Base-by-base conservation (phyloP, 2,329 filamentous ascomycete genomes). In the Thielaviopsis populi region DNA sequence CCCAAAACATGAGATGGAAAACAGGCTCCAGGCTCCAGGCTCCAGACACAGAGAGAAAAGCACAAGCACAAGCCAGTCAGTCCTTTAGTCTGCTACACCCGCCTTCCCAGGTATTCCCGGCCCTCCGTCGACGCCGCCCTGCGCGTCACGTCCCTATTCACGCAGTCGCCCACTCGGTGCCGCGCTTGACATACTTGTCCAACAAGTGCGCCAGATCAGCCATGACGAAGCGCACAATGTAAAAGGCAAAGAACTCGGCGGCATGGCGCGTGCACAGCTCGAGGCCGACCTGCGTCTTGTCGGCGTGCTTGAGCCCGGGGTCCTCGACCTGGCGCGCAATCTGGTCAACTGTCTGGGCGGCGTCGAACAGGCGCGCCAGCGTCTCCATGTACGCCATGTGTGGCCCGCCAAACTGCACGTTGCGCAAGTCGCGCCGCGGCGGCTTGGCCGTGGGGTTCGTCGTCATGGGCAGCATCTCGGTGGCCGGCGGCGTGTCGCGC, bases 211-310 rank as follows among this genome's bases (percentile, higher is more conserved):
- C 82, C 67, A 99, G 76, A 73, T 99, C 94, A 3, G 85, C 80
- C 66, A 99, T 78, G n/a, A 91, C 91, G 72, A 99, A 99, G 19
- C 94, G 87, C 74, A 92, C 96, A 33, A 99, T 82, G 73, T 94
- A 97, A 74, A 99, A 96, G 17, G 87, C 91, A 73, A 99, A 99
- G 75, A 99, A 99, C 74, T 99, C 94, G 41, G 92, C 89, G 7
- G 92, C 94, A 73, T 96, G 92, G 48, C 92, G 84, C 42, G 91
- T 91, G 72, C 90, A 94, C 48, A 99, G 81, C 75, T 99, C 94
- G 41, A 99, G 82, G 10, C 94, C 94, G 62, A 99, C 91, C 72
- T 96, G 91, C 8, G 94, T 97, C 70, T 90, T 91, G 69, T 91
- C 92, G 19, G 90, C 91, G 74, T 94, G 89, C 69, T 89, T 88